These are phyloP conservation scores for Diddensiella santjacobensis DNA, from an alignment of 805 yeast species.

Conservation along the genomic window DNA sequence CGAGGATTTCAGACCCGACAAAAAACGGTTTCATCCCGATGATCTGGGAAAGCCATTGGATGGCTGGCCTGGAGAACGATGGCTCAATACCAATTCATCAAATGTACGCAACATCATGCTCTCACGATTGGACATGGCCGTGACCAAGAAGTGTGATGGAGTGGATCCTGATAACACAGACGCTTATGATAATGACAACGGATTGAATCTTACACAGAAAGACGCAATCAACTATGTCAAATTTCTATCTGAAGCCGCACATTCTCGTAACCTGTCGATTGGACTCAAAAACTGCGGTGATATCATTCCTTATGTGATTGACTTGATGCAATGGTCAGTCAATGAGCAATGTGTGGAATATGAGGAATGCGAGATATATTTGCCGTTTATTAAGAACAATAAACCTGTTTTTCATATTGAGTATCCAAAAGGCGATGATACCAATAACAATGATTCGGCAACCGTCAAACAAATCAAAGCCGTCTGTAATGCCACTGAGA, in stretches of 20 bases:
- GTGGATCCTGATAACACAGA: slow-evolving; percentile 34
- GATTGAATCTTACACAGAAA: slow-evolving; percentile 27
- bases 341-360: slow-evolving; percentile 33
- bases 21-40: slow-evolving; percentile 17
- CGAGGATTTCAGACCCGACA: slow-evolving; percentile 33
- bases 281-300: slow-evolving; percentile 31
- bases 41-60: slow-evolving; percentile 30
- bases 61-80: slow-evolving; percentile 33
- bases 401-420: slow-evolving; percentile 32
- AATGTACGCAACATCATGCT: slow-evolving; percentile 27
- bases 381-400: slow-evolving; percentile 18
- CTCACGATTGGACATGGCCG: slow-evolving; percentile 25
- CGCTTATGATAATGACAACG: slow-evolving; percentile 32
- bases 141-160: slow-evolving; percentile 30
- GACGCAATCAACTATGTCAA: slow-evolving; percentile 29
- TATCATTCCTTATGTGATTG: slow-evolving; percentile 24
- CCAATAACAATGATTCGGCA: slow-evolving; percentile 12
- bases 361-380: slow-evolving; percentile 27
- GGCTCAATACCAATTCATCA: slow-evolving; percentile 28
- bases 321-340: slow-evolving; percentile 28
- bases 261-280: slow-evolving; percentile 23
- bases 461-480: slow-evolving; percentile 12
- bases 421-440: slow-evolving; percentile 28
- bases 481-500: slow-evolving; percentile 5
- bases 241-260: slow-evolving; percentile 26